Conservation (phyloP, 805 yeast species). For the Candida germanica region DNA sequence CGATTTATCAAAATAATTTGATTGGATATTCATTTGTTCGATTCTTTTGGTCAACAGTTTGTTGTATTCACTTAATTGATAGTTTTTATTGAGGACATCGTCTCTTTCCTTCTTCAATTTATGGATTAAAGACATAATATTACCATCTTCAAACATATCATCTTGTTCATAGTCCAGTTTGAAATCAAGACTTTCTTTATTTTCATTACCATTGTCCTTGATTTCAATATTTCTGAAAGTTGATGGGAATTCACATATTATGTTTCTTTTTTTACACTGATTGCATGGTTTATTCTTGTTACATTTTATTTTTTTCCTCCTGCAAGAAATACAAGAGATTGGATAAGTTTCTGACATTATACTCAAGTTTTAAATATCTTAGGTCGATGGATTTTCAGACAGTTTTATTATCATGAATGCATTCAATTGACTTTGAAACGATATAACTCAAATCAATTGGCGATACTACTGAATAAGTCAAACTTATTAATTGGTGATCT, state of each 20-base stretch:
- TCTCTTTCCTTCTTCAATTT: constrained; percentile 19
- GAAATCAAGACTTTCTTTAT: constrained; percentile 4
- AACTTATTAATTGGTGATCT: neutral
- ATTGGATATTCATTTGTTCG: constrained; percentile 7
- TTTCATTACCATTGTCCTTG: constrained; percentile 12
- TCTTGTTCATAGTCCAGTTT: neutral
- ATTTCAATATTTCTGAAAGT: constrained; percentile 45
- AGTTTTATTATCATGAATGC: neutral
- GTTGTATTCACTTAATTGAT: constrained; percentile 15
- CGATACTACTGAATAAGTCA: neutral
- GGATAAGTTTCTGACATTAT: constrained; percentile 28
- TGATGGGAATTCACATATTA: constrained; percentile 45
- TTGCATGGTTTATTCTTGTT: constrained; percentile 38
- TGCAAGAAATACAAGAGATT: constrained; percentile 35
- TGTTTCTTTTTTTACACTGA: constrained; percentile 35
- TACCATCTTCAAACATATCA: constrained; percentile 1
- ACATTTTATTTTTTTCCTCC: constrained; percentile 35
- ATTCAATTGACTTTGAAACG: neutral
- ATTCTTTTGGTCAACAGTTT: constrained; percentile 10
- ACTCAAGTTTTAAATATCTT: too few species aligned
- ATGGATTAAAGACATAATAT: constrained; percentile 8
- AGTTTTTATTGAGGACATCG: constrained; percentile 18
- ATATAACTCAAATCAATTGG: too few species aligned
- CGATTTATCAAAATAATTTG: constrained; percentile 4
- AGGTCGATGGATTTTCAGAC: neutral